phyloP scores from a whole-genome alignment of 202 grass and related monocot species.

The Musa balbisiana region DNA sequence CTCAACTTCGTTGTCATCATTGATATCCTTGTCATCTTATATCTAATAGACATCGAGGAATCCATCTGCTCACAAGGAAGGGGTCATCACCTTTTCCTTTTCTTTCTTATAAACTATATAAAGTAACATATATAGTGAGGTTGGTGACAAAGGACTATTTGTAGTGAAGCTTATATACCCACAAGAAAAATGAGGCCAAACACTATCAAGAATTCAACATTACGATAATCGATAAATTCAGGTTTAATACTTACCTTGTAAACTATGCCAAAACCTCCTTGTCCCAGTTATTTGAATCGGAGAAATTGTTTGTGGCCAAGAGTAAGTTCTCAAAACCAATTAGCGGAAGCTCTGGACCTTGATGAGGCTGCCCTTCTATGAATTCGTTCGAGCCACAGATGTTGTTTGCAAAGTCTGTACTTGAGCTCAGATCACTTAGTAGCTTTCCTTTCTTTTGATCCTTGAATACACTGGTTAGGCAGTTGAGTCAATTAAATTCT shows the following conservation, averaged over 20 bases:
- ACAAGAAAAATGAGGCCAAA: not conserved
- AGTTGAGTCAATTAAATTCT: not conserved
- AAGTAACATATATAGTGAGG: too few relatives aligned
- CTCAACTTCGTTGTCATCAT: too few relatives aligned
- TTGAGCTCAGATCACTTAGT: not conserved
- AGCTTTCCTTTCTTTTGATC: not conserved
- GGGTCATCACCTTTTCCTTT: too few relatives aligned
- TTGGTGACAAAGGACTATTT: too few relatives aligned
- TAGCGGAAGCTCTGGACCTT: not conserved
- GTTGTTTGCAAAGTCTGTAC: not conserved
- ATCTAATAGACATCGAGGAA: too few relatives aligned
- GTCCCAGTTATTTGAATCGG: slow-evolving; percentile 28
- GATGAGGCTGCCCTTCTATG: not conserved
- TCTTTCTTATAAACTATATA: too few relatives aligned
- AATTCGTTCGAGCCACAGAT: not conserved
- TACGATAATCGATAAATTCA: not conserved
- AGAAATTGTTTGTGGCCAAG: slow-evolving; percentile 18
- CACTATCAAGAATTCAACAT: too few relatives aligned
- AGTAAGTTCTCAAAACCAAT: slow-evolving; percentile 22
- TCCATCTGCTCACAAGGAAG: too few relatives aligned
- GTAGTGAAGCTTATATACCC: not conserved
- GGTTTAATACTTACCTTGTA: slow-evolving; percentile 19
- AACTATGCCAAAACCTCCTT: too few relatives aligned
- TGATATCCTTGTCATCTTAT: too few relatives aligned
- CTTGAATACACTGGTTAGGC: not conserved